Conservation (phyloP, 192 early-diverging fungal species). For the Rhizophagus sp. region DNA sequence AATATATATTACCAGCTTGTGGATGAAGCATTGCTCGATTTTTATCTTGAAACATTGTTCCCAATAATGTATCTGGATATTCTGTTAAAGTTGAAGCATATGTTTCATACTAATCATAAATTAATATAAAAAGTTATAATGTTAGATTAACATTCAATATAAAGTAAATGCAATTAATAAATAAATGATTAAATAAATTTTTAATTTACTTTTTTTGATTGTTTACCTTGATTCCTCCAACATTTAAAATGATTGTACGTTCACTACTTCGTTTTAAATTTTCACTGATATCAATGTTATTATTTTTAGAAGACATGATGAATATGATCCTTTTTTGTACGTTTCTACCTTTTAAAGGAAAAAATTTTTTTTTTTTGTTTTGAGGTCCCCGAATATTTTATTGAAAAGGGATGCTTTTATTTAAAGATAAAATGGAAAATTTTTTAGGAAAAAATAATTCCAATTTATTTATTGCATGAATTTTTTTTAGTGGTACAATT, state of each 20-base stretch:
- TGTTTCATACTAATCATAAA: constrained; percentile 9
- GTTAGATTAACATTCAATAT: background rate
- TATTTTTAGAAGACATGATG: background rate
- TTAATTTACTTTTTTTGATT: background rate
- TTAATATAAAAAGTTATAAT: background rate
- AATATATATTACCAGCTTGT: constrained; percentile 9
- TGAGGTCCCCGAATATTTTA: background rate
- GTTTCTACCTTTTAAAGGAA: background rate
- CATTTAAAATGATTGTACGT: constrained; percentile 15
- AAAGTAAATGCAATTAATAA: background rate
- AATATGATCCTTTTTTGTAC: background rate
- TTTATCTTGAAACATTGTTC: constrained; percentile 16
- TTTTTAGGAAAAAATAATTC: background rate
- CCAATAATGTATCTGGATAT: constrained; percentile 26
- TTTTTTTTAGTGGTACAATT: background rate
- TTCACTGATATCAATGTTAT: background rate
- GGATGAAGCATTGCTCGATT: background rate
- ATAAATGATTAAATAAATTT: background rate
- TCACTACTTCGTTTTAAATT: background rate
- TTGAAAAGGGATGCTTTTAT: background rate
- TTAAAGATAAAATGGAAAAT: background rate
- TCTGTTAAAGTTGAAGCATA: constrained; percentile 3
- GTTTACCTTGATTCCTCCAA: constrained; percentile 27
- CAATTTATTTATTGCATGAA: background rate
- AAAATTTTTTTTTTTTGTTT: background rate